Base-by-base conservation (phyloP, 2,329 filamentous ascomycete genomes). In the Penicillium sp. region DNA sequence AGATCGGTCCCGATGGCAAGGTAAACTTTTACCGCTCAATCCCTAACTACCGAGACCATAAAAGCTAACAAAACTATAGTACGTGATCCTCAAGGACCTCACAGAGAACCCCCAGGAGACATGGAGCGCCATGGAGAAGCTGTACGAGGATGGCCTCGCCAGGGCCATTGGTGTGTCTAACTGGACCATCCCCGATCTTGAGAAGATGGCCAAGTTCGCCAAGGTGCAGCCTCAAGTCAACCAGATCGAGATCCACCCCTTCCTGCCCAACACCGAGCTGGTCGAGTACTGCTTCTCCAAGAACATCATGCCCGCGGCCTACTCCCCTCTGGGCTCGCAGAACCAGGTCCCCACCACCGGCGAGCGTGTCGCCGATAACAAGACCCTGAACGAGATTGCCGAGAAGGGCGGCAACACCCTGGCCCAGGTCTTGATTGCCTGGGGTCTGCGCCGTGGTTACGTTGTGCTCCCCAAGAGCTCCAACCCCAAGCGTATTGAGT, bases 111-210 rank as follows among this genome's bases (percentile, higher is more conserved):
- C 82, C 46, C 72, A 77, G 60, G 69, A 73, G 33, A 86, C 84
- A 72, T 92, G 69, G 89, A 85, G 89, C 67, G 83, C 83, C 27
- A 85, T 92, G 79, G 81, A 86, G 69, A 82, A 82, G 43, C 65
- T 86, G 20, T 75, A 85, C 29, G 69, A 73, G 12, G 82, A 83
- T 1, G 88, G 88, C 59, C 83, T 83, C 57, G 85, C 84, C 47
- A 82, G 79, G 61, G 85, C 86, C 53, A 91, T 94, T 63, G 90
- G 90, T 49, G 86, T 94, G 14, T 90, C 87, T 66, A 94, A 93
- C 77, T 93, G 89, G 74, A 77, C 76, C 51, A 79, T 81, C n/a
- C 65, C 68, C 12, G 76, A 81, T 35, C 70, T 84, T 14, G 71
- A 81, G 59, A 66, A 74, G 53, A 74, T 84, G 53, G 63, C 79